Conservation (phyloP, 2,329 filamentous ascomycete genomes). For the Zymoseptoria ardabiliae region DNA sequence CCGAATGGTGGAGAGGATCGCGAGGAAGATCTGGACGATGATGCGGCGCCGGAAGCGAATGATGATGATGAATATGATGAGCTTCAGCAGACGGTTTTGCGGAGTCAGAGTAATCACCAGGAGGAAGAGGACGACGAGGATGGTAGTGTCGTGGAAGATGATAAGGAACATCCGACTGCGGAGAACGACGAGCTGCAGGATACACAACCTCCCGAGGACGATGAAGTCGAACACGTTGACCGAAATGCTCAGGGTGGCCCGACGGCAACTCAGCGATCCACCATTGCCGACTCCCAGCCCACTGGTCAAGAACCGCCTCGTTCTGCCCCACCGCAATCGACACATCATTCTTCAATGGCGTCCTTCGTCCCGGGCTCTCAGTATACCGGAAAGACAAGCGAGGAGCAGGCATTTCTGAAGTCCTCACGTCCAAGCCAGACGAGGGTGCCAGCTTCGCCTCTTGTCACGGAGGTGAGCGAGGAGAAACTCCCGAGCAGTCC, state of each 20-base stretch:
- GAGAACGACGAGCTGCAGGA: conserved; percentile 2
- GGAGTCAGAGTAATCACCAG: conserved; percentile 23
- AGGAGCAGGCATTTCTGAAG: conserved; percentile 22
- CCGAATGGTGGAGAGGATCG: conserved; percentile 4
- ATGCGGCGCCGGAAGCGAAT: conserved; percentile 19
- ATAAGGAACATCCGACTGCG: conserved; percentile 6
- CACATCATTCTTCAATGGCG: conserved; percentile 28
- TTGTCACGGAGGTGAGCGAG: conserved; percentile 4
- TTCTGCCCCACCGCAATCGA: background rate
- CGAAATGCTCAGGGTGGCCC: background rate
- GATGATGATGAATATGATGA: conserved; percentile 34
- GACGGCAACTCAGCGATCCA: conserved; percentile 29
- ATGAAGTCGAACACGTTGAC: conserved; percentile 4
- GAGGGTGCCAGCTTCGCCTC: conserved; percentile 12
- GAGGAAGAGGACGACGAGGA: conserved; percentile 15
- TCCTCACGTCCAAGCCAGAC: conserved; percentile 15
- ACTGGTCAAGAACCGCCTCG: background rate
- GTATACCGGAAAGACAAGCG: conserved; percentile 25
- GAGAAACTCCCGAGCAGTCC: conserved; percentile 30
- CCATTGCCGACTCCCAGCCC: conserved; percentile 42
- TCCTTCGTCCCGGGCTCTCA: conserved; percentile 32
- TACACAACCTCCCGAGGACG: conserved; percentile 1
- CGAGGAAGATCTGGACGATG: conserved; percentile 22
- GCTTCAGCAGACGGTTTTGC: conserved; percentile 27
- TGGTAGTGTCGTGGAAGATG: conserved; percentile 5